These are phyloP conservation scores for Alternaria dauci DNA, from an alignment of 2,329 filamentous ascomycete species.

Conservation along the genomic window DNA sequence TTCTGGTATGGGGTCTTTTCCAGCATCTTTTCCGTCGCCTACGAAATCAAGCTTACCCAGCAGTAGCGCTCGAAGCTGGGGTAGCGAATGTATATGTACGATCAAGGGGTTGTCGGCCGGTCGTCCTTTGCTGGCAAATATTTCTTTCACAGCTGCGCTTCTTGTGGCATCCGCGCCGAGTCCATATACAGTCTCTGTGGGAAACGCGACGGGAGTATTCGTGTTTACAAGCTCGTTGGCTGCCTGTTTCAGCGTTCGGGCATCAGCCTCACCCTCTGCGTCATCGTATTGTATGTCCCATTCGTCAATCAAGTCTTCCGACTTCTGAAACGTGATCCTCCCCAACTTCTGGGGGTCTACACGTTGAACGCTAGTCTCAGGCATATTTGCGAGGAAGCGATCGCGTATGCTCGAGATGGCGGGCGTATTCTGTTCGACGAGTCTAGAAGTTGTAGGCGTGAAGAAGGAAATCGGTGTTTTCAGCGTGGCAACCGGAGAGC, in stretches of 20 bases:
- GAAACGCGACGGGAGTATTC: slow-evolving; percentile 87
- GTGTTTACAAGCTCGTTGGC: slow-evolving; percentile 70
- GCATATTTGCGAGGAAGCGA: slow-evolving; percentile 30
- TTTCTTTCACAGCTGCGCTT: slow-evolving; percentile 83
- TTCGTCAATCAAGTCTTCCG: slow-evolving; percentile 47
- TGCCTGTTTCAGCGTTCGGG: slow-evolving; percentile 66
- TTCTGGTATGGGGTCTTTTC: slow-evolving; percentile 65
- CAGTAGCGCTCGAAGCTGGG: slow-evolving; percentile 75
- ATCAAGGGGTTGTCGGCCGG: slow-evolving; percentile 96
- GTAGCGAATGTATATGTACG: slow-evolving; percentile 83
- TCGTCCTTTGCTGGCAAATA: slow-evolving; percentile 88
- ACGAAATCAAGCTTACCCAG: slow-evolving; percentile 22
- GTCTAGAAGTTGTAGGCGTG: background rate
- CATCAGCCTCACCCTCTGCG: slow-evolving; percentile 54
- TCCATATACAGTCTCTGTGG: slow-evolving; percentile 97
- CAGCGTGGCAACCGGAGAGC: slow-evolving; percentile 35
- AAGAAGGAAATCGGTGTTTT: slow-evolving; percentile 17
- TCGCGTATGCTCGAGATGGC: slow-evolving; percentile 7
- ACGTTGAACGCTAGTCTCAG: slow-evolving; percentile 47
- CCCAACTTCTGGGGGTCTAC: slow-evolving; percentile 54
- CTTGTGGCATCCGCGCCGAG: slow-evolving; percentile 95
- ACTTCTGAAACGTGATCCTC: slow-evolving; percentile 40
- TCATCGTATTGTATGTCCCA: slow-evolving; percentile 45
- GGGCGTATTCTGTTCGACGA: background rate
- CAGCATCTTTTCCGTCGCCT: slow-evolving; percentile 7